These are phyloP conservation scores for Fusarium buxicola DNA, from an alignment of 2,329 filamentous ascomycete species.

Conservation along the genomic window DNA sequence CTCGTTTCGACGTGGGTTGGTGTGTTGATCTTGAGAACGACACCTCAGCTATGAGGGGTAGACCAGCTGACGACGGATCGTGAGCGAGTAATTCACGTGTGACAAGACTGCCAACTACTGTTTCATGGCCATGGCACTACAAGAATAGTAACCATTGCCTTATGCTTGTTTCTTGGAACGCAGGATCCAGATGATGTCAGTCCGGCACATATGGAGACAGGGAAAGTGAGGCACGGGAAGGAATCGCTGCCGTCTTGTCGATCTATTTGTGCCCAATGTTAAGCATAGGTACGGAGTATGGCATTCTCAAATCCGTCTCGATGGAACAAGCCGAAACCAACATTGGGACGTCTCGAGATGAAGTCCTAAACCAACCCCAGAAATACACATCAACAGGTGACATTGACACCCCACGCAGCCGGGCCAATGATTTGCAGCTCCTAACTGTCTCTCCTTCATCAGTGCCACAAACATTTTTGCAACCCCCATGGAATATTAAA, in stretches of 20 bases:
- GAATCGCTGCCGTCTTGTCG: conserved; percentile 21
- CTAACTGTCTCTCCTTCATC: conserved; percentile 1
- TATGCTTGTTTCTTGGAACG: neutral
- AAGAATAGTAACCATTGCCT: conserved; percentile 10
- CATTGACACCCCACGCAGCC: conserved; percentile 14
- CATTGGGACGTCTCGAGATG: conserved; percentile 13
- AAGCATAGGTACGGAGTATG: conserved; percentile 12
- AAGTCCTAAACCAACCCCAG: conserved; percentile 4
- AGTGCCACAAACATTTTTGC: conserved; percentile 7
- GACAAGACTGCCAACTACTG: neutral
- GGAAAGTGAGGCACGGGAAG: conserved; percentile 1
- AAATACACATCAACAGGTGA: conserved; percentile 11
- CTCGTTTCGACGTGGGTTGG: conserved; percentile 24
- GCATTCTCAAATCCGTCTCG: conserved; percentile 7
- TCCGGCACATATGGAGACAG: conserved; percentile 6
- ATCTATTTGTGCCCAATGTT: conserved; percentile 22
- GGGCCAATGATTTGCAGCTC: conserved; percentile 28
- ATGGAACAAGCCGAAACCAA: conserved; percentile 36
- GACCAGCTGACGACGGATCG: conserved; percentile 9
- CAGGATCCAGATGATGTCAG: conserved; percentile 31
- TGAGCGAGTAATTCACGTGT: conserved; percentile 3
- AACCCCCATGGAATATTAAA: conserved; percentile 7
- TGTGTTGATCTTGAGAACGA: conserved; percentile 33
- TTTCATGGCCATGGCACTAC: neutral
- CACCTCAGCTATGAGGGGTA: conserved; percentile 32